phyloP scores from a whole-genome alignment of 2,329 filamentous ascomycete genomes.

The Xenosphaeropsis pyriputrescens region DNA sequence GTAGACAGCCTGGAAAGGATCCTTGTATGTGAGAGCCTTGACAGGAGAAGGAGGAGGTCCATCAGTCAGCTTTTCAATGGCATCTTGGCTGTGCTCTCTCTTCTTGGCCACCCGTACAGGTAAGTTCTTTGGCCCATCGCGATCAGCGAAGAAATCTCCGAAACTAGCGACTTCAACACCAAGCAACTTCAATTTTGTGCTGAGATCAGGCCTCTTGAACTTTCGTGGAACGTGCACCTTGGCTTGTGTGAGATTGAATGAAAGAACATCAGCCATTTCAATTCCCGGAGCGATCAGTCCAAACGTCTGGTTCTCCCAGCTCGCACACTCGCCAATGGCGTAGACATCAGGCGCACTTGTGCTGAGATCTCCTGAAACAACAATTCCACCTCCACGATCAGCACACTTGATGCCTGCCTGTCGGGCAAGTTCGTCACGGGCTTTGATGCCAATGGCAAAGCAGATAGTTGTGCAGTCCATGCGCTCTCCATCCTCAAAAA shows the following conservation, averaged over 20 bases:
- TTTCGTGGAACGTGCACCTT: conserved; percentile 51
- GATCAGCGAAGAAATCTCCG: conserved; percentile 84
- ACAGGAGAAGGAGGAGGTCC: conserved; percentile 45
- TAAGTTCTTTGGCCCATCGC: conserved; percentile 66
- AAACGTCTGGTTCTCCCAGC: conserved; percentile 76
- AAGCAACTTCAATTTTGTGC: conserved; percentile 80
- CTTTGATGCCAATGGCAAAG: conserved; percentile 78
- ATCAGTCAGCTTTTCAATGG: conserved; percentile 34
- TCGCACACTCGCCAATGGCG: conserved; percentile 82
- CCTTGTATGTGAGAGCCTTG: conserved; percentile 76
- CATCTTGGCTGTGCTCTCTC: conserved; percentile 21
- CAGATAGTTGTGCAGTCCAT: conserved; percentile 72
- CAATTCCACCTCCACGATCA: conserved; percentile 60
- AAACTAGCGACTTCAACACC: conserved; percentile 89
- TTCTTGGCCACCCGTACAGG: conserved; percentile 39
- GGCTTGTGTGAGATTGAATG: conserved; percentile 81
- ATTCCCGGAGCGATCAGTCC: conserved; percentile 81
- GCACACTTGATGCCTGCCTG: conserved; percentile 58
- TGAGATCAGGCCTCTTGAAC: conserved; percentile 75
- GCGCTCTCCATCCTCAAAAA: conserved; percentile 67
- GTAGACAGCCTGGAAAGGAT: conserved; percentile 78
- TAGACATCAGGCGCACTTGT: conserved; percentile 65
- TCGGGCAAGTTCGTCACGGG: conserved; percentile 63
- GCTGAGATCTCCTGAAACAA: conserved; percentile 50
- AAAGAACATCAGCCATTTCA: conserved; percentile 84